These are phyloP conservation scores for Candida sanyaensis DNA, from an alignment of 1,139 yeast species.

Conservation along the genomic window DNA sequence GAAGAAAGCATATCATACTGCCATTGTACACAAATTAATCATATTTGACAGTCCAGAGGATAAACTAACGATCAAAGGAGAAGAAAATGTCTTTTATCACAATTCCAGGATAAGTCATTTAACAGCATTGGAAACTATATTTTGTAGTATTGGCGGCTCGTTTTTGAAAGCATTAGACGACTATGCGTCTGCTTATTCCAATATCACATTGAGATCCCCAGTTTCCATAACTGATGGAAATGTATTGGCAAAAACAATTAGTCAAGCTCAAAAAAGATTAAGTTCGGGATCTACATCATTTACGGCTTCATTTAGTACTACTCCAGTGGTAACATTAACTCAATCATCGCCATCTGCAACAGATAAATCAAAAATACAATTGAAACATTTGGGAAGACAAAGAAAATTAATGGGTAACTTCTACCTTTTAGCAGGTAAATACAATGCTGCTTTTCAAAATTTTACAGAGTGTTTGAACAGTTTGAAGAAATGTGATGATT, in stretches of 20 bases:
- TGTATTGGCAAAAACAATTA: slow-evolving; percentile 52
- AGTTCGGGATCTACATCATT: slow-evolving; percentile 41
- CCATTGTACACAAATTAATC: slow-evolving; percentile 64
- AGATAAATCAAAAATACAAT: slow-evolving; percentile 31
- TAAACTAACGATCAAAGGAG: slow-evolving; percentile 16
- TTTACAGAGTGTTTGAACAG: slow-evolving; percentile 71
- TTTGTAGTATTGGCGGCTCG: slow-evolving; percentile 71
- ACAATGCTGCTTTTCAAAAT: slow-evolving; percentile 66
- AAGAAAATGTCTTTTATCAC: slow-evolving; percentile 23
- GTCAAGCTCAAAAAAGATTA: slow-evolving; percentile 48
- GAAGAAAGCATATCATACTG: slow-evolving; percentile 47
- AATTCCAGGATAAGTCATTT: slow-evolving; percentile 23
- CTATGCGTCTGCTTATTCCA: slow-evolving; percentile 69
- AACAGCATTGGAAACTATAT: slow-evolving; percentile 61
- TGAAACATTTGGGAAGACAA: slow-evolving; percentile 62
- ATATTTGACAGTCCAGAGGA: slow-evolving; percentile 55
- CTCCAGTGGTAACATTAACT: slow-evolving; percentile 6
- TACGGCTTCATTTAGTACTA: slow-evolving; percentile 30
- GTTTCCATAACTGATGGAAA: slow-evolving; percentile 60
- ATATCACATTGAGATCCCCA: slow-evolving; percentile 74
- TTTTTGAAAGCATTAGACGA: slow-evolving; percentile 65
- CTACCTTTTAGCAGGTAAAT: slow-evolving; percentile 76
- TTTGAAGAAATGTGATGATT: slow-evolving; percentile 67
- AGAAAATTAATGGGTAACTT: slow-evolving; percentile 75
- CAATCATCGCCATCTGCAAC: slow-evolving; percentile 6